Percentiles rank a stretch among this genome's conserved stretches.
Conservation (phyloP, 1,284 basidiomycete species). For the Cryptococcus sp. region DNA sequence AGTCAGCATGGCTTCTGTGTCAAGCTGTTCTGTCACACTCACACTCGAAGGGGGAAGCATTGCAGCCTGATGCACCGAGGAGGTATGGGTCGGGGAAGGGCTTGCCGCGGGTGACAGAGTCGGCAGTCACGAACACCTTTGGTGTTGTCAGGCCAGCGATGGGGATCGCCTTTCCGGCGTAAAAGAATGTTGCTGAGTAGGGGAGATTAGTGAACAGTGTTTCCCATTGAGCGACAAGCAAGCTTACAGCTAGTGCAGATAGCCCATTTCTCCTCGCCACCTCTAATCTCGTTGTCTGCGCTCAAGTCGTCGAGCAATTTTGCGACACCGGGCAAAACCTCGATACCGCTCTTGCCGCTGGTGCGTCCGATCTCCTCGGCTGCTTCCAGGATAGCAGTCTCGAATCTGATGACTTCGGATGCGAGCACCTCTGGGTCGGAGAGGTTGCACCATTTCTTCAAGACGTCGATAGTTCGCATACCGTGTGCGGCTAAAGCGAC, state of each 20-base stretch:
- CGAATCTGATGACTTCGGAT: slow-evolving; percentile 51
- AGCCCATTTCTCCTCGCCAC: slow-evolving; percentile 52
- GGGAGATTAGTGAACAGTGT: slow-evolving; percentile 3
- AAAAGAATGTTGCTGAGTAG: slow-evolving; percentile 48
- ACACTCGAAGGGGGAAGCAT: slow-evolving; percentile 51
- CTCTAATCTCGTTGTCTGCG: slow-evolving; percentile 38
- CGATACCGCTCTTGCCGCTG: slow-evolving; percentile 48
- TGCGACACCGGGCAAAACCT: slow-evolving; percentile 51
- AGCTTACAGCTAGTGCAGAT: slow-evolving; percentile 51
- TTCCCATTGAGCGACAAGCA: neutral
- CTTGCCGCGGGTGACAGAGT: slow-evolving; percentile 56
- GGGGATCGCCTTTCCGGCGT: slow-evolving; percentile 53
- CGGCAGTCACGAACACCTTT: slow-evolving; percentile 55
- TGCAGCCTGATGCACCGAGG: slow-evolving; percentile 52
- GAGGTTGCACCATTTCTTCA: slow-evolving; percentile 53
- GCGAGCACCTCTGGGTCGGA: slow-evolving; percentile 46
- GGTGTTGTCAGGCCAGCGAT: slow-evolving; percentile 52
- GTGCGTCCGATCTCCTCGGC: slow-evolving; percentile 45
- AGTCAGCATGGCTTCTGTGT: neutral
- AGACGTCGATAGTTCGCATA: slow-evolving; percentile 52
- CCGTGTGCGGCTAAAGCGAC: slow-evolving; percentile 44
- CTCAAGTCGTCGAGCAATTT: slow-evolving; percentile 46
- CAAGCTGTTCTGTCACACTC: slow-evolving; percentile 5
- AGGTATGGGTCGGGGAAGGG: slow-evolving; percentile 58
- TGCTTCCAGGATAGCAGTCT: slow-evolving; percentile 51